These are phyloP conservation scores for Cercospora citrullina DNA, from an alignment of 2,329 filamentous ascomycete genomes.

Conservation along the genomic window DNA sequence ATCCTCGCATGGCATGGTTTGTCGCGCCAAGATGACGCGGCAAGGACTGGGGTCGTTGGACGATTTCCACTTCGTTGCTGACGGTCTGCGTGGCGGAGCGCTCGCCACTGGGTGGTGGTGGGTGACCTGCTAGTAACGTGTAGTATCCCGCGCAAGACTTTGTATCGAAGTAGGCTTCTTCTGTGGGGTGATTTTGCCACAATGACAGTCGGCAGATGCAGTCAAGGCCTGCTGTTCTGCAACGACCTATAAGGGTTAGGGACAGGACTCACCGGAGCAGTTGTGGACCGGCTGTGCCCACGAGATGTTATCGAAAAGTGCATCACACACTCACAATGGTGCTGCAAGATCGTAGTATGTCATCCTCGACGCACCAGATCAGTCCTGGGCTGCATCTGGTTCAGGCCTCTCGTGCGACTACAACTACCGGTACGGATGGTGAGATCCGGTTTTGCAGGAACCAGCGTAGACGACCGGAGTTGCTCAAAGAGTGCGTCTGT, in stretches of 20 bases:
- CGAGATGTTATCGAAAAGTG: neutral
- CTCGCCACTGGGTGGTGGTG: neutral
- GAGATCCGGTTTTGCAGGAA: neutral
- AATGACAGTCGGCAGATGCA: neutral
- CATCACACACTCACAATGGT: neutral
- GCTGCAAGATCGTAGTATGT: neutral
- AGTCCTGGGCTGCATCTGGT: neutral
- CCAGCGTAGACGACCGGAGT: neutral
- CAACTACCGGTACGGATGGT: neutral
- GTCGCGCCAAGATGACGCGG: neutral
- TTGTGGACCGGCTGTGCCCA: neutral
- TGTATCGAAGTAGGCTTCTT: neutral
- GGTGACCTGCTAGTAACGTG: neutral
- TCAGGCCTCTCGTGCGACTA: neutral
- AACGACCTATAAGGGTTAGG: neutral
- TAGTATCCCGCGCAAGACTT: neutral
- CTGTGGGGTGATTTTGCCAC: neutral
- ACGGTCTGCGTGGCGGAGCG: neutral
- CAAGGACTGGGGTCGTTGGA: neutral
- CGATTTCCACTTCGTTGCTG: neutral
- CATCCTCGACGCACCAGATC: neutral
- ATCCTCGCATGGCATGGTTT: neutral
- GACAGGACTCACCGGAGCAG: neutral
- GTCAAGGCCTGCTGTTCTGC: neutral
- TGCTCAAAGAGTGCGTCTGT: neutral